These are phyloP conservation scores for Colletotrichum cordylinicola DNA, from an alignment of 2,329 filamentous ascomycete species.

Conservation along the genomic window DNA sequence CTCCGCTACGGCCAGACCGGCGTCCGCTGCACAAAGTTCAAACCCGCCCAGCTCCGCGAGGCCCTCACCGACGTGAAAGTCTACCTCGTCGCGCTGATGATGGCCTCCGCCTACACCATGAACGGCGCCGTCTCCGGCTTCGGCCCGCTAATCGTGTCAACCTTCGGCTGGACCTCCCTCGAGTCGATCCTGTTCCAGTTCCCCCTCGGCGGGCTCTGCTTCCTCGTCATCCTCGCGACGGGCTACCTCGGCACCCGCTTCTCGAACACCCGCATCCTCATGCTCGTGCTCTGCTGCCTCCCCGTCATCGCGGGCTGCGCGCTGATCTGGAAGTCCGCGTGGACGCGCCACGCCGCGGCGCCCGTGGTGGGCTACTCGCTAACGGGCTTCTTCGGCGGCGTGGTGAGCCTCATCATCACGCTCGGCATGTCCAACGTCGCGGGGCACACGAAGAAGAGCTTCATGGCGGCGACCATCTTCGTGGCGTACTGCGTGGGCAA, in stretches of 20 bases:
- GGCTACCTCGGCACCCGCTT: constrained; percentile 68
- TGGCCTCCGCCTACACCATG: constrained; percentile 73
- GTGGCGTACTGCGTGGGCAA: constrained; percentile 79
- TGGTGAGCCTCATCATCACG: constrained; percentile 64
- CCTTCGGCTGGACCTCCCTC: constrained; percentile 69
- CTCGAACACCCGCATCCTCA: constrained; percentile 67
- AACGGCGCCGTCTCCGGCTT: constrained; percentile 76
- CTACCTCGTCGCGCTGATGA: constrained; percentile 70
- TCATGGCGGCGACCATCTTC: constrained; percentile 77
- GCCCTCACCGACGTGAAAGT: constrained; percentile 64
- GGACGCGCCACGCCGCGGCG: constrained; percentile 68
- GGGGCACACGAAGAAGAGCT: constrained; percentile 79
- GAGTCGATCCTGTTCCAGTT: constrained; percentile 77
- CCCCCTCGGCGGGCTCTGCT: constrained; percentile 72
- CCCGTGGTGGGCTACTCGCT: constrained; percentile 76
- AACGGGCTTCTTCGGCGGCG: constrained; percentile 75
- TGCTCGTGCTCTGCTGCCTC: constrained; percentile 71
- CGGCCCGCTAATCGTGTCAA: constrained; percentile 74
- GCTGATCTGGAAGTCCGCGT: constrained; percentile 74
- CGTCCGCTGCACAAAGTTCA: constrained; percentile 65
- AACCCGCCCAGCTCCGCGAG: constrained; percentile 63
- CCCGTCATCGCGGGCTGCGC: constrained; percentile 77
- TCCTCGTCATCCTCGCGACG: constrained; percentile 69
- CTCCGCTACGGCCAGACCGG: constrained; percentile 68
- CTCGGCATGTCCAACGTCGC: constrained; percentile 71